Evolutionary conservation across 164 flowering plant species (phyloP).

Genomic region (Vitis riparia): DNA sequence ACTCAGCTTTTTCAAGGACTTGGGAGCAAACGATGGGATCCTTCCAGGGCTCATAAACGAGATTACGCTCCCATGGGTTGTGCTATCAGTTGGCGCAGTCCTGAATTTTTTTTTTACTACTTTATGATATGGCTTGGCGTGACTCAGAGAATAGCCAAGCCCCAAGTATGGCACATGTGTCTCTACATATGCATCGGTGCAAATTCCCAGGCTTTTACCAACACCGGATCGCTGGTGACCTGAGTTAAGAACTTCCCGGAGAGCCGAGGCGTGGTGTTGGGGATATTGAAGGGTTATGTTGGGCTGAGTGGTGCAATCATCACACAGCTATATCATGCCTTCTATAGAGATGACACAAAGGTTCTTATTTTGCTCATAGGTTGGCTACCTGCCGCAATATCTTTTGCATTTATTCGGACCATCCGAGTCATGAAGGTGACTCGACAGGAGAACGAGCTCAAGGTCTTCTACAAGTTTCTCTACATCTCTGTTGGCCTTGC

Average conservation of each 20-base stretch:
- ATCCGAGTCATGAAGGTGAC: constrained; percentile 27
- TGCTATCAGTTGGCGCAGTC: constrained; percentile 37
- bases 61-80: constrained; percentile 49
- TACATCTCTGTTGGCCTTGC: constrained; percentile 27
- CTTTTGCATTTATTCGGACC: constrained; percentile 26
- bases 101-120: constrained; percentile 45
- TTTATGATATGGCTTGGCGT: constrained; percentile 55
- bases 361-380: constrained; percentile 31
- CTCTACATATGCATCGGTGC: constrained; percentile 46
- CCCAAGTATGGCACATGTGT: constrained; percentile 52
- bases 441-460: constrained; percentile 24
- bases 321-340: constrained; percentile 39
- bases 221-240: constrained; percentile 45
- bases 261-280: constrained; percentile 44
- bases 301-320: constrained; percentile 56
- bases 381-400: constrained; percentile 35
- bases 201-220: constrained; percentile 45
- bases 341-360: constrained; percentile 25
- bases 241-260: constrained; percentile 59
- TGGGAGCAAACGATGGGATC: constrained; percentile 41
- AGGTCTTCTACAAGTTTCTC: constrained; percentile 33
- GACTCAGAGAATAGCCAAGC: constrained; percentile 24
- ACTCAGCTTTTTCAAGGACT: constrained; percentile 44
- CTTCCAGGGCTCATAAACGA: constrained; percentile 46
- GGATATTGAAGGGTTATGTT: constrained; percentile 49